Evolutionary conservation across 257 asterid genomes (phyloP).

Genomic region (Solanum raphanifolium): DNA sequence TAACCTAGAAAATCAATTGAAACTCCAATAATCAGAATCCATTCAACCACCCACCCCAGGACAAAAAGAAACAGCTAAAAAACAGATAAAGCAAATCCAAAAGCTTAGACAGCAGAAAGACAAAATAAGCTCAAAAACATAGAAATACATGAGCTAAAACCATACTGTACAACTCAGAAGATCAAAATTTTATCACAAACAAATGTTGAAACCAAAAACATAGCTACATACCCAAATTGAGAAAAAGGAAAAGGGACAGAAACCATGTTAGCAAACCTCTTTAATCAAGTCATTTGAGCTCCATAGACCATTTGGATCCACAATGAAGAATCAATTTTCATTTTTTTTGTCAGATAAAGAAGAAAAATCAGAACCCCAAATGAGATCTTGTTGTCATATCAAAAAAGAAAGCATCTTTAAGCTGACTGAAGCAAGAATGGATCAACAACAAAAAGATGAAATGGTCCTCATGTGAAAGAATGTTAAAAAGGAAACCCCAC

Average conservation of each 20-base stretch:
- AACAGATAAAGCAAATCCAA: not conserved
- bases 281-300: not conserved
- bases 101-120: not conserved
- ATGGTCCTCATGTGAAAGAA: not conserved
- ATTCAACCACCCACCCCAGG: not conserved
- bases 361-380: not conserved
- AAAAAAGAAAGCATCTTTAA: not conserved
- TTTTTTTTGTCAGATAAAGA: not conserved
- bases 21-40: not conserved
- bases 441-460: not conserved
- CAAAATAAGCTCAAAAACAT: not conserved
- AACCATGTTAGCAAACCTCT: not conserved
- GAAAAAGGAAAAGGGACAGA: not conserved
- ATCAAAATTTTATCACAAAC: not conserved
- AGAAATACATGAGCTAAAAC: not conserved
- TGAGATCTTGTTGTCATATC: not conserved
- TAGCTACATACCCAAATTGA: not conserved
- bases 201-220: not conserved
- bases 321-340: not conserved
- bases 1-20: not conserved
- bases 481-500: conserved; percentile 10
- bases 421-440: not conserved
- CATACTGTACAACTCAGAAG: not conserved
- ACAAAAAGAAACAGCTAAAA: not conserved
- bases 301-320: conserved; percentile 4